phyloP scores from a whole-genome alignment of 352 stramenopile genomes.

The Paralagenidium karlingii region DNA sequence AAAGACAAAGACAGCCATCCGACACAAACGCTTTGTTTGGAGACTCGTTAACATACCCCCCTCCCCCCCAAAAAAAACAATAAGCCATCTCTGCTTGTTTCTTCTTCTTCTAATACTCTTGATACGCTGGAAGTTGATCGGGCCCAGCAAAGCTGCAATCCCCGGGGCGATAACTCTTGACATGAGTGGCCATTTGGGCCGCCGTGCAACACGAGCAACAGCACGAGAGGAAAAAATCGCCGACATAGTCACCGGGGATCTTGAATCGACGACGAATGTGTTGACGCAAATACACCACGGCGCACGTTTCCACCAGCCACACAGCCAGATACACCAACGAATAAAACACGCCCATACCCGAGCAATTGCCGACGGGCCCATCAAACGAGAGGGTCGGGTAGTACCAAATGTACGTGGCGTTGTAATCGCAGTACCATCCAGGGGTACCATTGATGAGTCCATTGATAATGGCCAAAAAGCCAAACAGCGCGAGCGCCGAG shows the following conservation, averaged over 20 bases:
- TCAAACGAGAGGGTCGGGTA: constrained; percentile 6
- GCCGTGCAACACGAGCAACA: constrained; percentile 26
- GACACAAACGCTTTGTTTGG: no score
- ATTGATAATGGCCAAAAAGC: no score
- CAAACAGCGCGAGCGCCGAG: constrained; percentile 7
- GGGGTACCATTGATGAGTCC: constrained; percentile 12
- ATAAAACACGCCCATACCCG: background rate
- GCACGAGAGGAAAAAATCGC: constrained; percentile 5
- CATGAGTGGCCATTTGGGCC: constrained; percentile 22
- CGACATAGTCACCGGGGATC: constrained; percentile 1
- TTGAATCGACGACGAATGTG: no score
- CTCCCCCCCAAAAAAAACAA: no score
- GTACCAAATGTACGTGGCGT: no score
- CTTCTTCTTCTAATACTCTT: no score
- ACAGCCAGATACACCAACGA: background rate
- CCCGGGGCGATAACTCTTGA: constrained; percentile 10
- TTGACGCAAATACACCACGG: no score
- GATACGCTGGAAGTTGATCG: background rate
- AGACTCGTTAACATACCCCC: no score
- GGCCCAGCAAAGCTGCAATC: background rate
- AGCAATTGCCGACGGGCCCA: background rate
- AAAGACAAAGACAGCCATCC: no score
- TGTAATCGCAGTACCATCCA: no score
- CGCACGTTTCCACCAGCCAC: background rate
- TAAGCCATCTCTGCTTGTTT: no score